These are phyloP conservation scores for Fusarium haematococcum DNA, from an alignment of 2,329 filamentous ascomycete species.

Conservation along the genomic window DNA sequence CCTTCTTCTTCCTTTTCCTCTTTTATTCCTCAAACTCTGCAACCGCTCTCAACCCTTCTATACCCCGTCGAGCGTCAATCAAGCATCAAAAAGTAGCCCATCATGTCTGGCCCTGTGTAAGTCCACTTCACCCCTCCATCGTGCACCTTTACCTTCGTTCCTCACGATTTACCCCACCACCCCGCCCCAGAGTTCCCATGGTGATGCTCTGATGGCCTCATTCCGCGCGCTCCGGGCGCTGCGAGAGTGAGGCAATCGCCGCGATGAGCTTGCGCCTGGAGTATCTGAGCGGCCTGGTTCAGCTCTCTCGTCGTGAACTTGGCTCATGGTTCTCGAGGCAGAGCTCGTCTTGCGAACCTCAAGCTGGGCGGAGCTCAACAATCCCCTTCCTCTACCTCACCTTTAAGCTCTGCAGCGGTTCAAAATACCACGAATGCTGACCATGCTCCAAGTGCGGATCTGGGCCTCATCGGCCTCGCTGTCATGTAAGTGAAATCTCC, in stretches of 20 bases:
- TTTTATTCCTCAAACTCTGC: slow-evolving; percentile 33
- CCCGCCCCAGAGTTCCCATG: slow-evolving; percentile 48
- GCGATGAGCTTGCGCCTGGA: slow-evolving; percentile 26
- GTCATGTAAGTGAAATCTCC: slow-evolving; percentile 74
- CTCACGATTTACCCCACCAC: slow-evolving; percentile 53
- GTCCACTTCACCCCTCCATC: slow-evolving; percentile 52
- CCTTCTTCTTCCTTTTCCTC: slow-evolving; percentile 28
- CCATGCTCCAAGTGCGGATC: slow-evolving; percentile 77
- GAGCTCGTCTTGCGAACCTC: slow-evolving; percentile 80
- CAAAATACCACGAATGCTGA: slow-evolving; percentile 64
- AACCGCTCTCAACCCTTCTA: slow-evolving; percentile 10
- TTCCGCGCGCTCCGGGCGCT: slow-evolving; percentile 48
- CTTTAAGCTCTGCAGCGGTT: slow-evolving; percentile 39
- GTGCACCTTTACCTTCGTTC: slow-evolving; percentile 38
- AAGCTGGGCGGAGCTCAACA: slow-evolving; percentile 73
- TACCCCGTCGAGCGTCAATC: slow-evolving; percentile 16
- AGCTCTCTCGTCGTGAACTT: slow-evolving; percentile 42
- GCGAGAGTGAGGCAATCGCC: slow-evolving; percentile 36
- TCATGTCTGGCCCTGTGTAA: slow-evolving; percentile 77
- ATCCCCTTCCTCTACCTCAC: slow-evolving; percentile 50
- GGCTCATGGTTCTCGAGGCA: slow-evolving; percentile 58
- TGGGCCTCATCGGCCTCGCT: slow-evolving; percentile 92
- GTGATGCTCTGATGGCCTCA: slow-evolving; percentile 47
- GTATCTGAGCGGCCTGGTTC: not conserved
- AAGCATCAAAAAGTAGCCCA: slow-evolving; percentile 48